phyloP scores from a whole-genome alignment of 2,329 filamentous ascomycete species.

The Aaosphaeria pasadenensis region DNA sequence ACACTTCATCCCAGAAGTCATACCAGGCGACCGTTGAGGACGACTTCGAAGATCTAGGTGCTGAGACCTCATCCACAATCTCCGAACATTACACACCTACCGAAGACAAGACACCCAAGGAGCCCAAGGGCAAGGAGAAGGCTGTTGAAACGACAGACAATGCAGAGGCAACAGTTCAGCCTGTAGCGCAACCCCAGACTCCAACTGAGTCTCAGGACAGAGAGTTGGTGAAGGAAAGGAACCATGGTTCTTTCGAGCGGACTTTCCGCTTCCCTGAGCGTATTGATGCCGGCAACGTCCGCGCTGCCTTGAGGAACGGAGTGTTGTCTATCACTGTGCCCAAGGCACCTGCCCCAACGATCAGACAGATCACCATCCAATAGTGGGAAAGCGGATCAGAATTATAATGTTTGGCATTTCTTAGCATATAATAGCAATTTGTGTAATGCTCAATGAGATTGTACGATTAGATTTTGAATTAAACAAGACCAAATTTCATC shows the following conservation, averaged over 20 bases:
- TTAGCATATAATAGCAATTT: too few species aligned
- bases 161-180: constrained; percentile 10
- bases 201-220: constrained; percentile 9
- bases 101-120: constrained; percentile 6
- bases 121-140: constrained; percentile 27
- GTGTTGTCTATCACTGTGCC: constrained; percentile 63
- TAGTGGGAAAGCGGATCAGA: constrained; percentile 6
- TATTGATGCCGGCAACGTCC: constrained; percentile 61
- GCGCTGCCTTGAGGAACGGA: constrained; percentile 63
- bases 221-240: constrained; percentile 56
- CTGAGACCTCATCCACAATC: constrained; percentile 24
- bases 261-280: constrained; percentile 65
- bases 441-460: too few species aligned
- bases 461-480: too few species aligned
- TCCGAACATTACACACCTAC: constrained; percentile 15
- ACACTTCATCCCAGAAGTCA: constrained; percentile 29
- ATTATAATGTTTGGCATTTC: too few species aligned
- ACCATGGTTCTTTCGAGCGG: constrained; percentile 64
- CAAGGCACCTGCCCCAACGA: constrained; percentile 48
- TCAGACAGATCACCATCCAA: constrained; percentile 26
- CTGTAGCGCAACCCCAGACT: constrained; percentile 1
- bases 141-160: constrained; percentile 11
- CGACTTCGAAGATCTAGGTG: constrained; percentile 34
- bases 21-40: constrained; percentile 37
- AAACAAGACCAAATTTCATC: too few species aligned